Base-by-base conservation (phyloP, 2,329 filamentous ascomycete genomes). In the Paraphaeosphaeria sporulosa region DNA sequence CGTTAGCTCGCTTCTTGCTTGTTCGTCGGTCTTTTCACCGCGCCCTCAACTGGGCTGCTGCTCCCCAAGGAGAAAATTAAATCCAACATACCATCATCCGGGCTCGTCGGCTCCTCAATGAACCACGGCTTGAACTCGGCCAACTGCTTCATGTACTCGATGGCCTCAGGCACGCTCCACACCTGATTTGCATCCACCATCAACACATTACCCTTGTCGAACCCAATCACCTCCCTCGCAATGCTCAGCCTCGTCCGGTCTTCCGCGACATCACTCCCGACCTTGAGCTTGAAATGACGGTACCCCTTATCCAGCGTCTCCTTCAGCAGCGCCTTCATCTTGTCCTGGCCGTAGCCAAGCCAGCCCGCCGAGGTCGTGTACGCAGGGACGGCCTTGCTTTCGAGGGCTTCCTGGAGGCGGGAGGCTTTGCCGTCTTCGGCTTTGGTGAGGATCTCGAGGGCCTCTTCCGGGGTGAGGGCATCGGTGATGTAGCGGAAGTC, bases 401-500 rank as follows among this genome's bases (percentile, higher is more conserved):
- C 79, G 71, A 93, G 84, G 0, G 92, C 93, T 67, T 96, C 91
- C 69, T 86, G 80, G 25, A 96, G 81, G 56, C 94, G 85, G 72
- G 87, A 81, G 38, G 85, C 82, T 82, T 96, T 96, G 42, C 87
- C 89, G 1, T 77, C 68, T 78, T 92, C 88, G 23, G 85, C 80
- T 71, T 86, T 85, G 68, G 84, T 86, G 47, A 97, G 83, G 74
- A 97, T 82, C 23, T 82, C 83, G 40, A 96, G 76, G 0, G 93
- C 93, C 78, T 97, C 93, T 43, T 92, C 89, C 0, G 91, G 92
- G 0, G 93, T 96, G 66, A 97, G 84, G n/a, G 92, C 93, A 79
- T 97, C 93, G 25, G 91, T 95, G 78, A 97, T 96, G 80, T 97
- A 97, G 52, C 93, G 86, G 83, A 97, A 97, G 80, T 97, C 94